phyloP scores from a whole-genome alignment of 1,284 basidiomycete genomes.

The Anthracocystis walkeri region DNA sequence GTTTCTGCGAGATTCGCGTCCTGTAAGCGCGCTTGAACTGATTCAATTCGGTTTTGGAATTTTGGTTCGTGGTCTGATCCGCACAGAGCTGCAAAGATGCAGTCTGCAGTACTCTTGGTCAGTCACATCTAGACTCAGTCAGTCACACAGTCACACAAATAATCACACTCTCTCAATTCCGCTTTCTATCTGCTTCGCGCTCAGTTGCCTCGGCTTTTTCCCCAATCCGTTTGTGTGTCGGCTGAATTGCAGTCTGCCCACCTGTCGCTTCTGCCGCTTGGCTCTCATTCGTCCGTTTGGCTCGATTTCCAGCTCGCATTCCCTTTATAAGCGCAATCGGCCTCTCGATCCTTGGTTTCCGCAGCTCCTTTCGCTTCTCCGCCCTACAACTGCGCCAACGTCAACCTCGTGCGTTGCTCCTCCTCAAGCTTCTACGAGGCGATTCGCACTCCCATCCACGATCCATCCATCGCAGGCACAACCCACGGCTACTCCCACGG shows the following conservation, averaged over 20 bases:
- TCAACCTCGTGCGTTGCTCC: constrained; percentile 11
- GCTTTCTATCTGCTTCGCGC: background rate
- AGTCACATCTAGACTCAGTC: background rate
- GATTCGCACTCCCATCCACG: background rate
- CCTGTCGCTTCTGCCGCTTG: background rate
- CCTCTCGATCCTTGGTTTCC: constrained; percentile 10
- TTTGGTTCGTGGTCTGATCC: background rate
- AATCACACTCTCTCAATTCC: background rate
- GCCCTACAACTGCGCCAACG: background rate
- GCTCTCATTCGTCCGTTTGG: constrained; percentile 5
- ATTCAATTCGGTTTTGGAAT: too few species aligned
- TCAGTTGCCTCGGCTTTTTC: background rate
- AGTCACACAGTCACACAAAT: background rate
- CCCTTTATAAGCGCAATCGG: constrained; percentile 32
- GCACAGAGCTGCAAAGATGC: background rate
- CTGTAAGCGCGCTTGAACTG: too few species aligned
- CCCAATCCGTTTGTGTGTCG: background rate
- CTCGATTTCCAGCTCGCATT: background rate
- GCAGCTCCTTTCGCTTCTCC: constrained; percentile 22
- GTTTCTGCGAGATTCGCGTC: too few species aligned
- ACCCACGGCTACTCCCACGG: background rate
- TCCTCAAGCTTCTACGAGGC: constrained; percentile 2
- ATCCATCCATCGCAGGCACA: background rate
- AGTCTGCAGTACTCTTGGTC: background rate
- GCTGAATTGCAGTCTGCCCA: background rate